Conservation (phyloP, 2,329 filamentous ascomycete species). For the Stagonosporopsis chrysanthemi region DNA sequence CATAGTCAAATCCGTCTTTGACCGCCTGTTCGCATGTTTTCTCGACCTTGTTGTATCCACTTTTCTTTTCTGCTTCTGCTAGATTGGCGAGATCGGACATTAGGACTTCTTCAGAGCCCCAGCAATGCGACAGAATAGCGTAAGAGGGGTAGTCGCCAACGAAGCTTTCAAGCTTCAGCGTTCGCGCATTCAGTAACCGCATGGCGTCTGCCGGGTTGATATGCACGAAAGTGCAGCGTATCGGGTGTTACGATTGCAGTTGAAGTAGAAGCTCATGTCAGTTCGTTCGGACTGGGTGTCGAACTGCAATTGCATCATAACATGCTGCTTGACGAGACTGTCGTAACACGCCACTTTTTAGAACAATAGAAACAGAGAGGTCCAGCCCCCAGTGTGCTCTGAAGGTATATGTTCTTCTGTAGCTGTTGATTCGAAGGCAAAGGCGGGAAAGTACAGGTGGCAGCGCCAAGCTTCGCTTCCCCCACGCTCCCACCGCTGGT, state of each 20-base stretch:
- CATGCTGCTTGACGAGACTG: background rate
- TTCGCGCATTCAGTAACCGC: slow-evolving; percentile 21
- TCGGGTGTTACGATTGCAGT: background rate
- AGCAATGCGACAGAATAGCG: slow-evolving; percentile 31
- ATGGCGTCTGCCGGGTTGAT: background rate
- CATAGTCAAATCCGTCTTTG: slow-evolving; percentile 11
- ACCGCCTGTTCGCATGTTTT: slow-evolving; percentile 20
- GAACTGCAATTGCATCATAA: background rate
- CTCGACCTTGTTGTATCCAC: slow-evolving; percentile 28
- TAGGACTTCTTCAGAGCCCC: slow-evolving; percentile 22
- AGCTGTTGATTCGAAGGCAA: background rate
- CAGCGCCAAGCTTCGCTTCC: slow-evolving; percentile 15
- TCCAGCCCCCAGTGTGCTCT: background rate
- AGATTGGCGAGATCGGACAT: slow-evolving; percentile 25
- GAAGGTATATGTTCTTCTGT: background rate
- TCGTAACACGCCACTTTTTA: background rate
- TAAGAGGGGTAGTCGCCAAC: slow-evolving; percentile 19
- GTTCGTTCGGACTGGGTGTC: no score
- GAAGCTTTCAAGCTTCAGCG: slow-evolving; percentile 17
- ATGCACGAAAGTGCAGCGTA: background rate
- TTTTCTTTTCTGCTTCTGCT: slow-evolving; percentile 13
- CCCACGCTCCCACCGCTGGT: slow-evolving; percentile 1
- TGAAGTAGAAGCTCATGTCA: background rate
- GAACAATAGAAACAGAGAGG: background rate
- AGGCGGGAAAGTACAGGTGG: background rate